Conservation (phyloP, 768 basidiomycete genomes). For the Leccinum pellstonianum region DNA sequence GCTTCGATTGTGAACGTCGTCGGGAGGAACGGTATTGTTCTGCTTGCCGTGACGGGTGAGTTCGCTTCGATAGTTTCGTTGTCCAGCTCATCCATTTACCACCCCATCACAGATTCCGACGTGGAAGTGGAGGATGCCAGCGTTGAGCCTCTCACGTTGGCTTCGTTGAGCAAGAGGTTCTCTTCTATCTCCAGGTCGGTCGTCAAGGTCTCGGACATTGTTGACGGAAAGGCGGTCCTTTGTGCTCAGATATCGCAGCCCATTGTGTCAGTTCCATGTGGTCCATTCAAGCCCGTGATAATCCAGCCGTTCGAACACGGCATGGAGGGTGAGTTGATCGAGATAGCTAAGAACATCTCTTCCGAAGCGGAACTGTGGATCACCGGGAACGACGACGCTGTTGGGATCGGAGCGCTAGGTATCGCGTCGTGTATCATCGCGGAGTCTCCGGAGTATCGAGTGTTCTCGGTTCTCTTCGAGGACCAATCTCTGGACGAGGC, state of each 20-base stretch:
- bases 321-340: slow-evolving; percentile 27
- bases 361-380: slow-evolving; percentile 31
- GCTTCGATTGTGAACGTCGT: slow-evolving; percentile 25
- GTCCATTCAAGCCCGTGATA: slow-evolving; percentile 27
- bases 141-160: neutral
- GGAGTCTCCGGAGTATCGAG: slow-evolving; percentile 30
- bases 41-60: slow-evolving; percentile 26
- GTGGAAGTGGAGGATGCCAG: neutral
- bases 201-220: neutral
- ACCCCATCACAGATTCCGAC: neutral
- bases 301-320: slow-evolving; percentile 28
- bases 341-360: slow-evolving; percentile 26
- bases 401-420: slow-evolving; percentile 31
- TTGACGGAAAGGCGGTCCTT: neutral
- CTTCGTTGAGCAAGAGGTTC: neutral
- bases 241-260: slow-evolving; percentile 13
- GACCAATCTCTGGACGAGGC: slow-evolving; percentile 26
- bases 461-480: slow-evolving; percentile 30
- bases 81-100: neutral
- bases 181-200: neutral
- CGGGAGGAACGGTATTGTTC: slow-evolving; percentile 21
- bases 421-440: slow-evolving; percentile 29
- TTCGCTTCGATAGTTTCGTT: no score
- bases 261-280: slow-evolving; percentile 13
- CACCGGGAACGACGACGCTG: slow-evolving; percentile 31